These are phyloP conservation scores for Saccharomycopsis schoenii DNA, from an alignment of 805 yeast genomes.

Conservation along the genomic window DNA sequence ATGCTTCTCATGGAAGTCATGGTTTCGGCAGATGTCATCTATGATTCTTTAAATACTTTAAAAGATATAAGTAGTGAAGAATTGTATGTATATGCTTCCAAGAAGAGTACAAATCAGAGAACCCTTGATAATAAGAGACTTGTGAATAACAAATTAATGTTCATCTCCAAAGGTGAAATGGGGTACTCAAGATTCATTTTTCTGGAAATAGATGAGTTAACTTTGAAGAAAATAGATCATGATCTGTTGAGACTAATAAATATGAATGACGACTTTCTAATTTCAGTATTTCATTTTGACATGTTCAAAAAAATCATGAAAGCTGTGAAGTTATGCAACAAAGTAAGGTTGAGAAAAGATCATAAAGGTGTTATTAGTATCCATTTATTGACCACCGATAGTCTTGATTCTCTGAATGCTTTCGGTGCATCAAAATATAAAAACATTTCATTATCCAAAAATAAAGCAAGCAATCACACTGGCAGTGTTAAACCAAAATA, in stretches of 20 bases:
- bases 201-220: conserved; percentile 58
- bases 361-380: conserved; percentile 37
- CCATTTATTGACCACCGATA: conserved; percentile 31
- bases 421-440: background rate
- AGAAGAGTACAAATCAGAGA: conserved; percentile 20
- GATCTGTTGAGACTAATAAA: conserved; percentile 23
- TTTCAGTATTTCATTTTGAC: conserved; percentile 42
- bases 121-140: conserved; percentile 26
- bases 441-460: background rate
- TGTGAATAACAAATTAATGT: conserved; percentile 32
- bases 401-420: background rate
- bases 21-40: conserved; percentile 42
- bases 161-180: conserved; percentile 64
- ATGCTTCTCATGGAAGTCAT: conserved; percentile 41
- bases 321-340: conserved; percentile 40
- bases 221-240: conserved; percentile 25
- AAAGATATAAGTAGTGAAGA: conserved; percentile 44
- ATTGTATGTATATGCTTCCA: conserved; percentile 36
- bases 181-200: conserved; percentile 59
- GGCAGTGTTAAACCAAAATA: background rate
- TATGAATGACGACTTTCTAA: conserved; percentile 25
- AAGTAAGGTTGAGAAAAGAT: conserved; percentile 48
- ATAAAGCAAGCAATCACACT: background rate
- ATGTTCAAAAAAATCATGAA: conserved; percentile 38
- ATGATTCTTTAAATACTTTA: conserved; percentile 45